phyloP scores from a whole-genome alignment of 129 eudicot species.

The Dittrichia graveolens region DNA sequence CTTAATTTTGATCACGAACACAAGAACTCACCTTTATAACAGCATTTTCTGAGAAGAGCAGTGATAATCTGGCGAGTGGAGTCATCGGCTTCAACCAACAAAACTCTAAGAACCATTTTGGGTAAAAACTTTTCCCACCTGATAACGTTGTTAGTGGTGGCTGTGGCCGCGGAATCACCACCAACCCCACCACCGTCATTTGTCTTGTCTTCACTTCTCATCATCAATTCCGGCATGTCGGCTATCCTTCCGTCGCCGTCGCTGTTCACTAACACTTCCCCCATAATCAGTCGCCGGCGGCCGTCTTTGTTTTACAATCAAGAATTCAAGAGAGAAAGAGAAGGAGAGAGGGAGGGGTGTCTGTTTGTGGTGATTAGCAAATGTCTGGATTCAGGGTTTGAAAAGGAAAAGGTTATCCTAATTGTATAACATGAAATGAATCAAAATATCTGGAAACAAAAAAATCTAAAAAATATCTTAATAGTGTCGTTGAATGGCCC shows the following conservation, averaged over 20 bases:
- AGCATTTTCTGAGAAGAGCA: slow-evolving; percentile 91
- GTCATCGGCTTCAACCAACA: slow-evolving; percentile 88
- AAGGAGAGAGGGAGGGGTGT: slow-evolving; percentile 9
- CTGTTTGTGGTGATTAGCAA: slow-evolving; percentile 12
- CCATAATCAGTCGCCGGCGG: slow-evolving; percentile 36
- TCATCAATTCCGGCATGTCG: slow-evolving; percentile 30
- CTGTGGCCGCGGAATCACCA: slow-evolving; percentile 25
- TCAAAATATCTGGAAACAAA: slow-evolving; percentile 35
- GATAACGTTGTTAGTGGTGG: slow-evolving; percentile 32
- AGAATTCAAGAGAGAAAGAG: neutral
- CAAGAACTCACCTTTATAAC: slow-evolving; percentile 65
- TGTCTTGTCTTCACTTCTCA: slow-evolving; percentile 35
- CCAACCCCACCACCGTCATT: slow-evolving; percentile 33
- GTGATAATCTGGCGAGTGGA: slow-evolving; percentile 81
- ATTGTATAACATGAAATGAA: neutral
- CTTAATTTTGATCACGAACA: neutral
- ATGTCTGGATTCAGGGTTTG: slow-evolving; percentile 6
- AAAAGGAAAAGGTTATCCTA: neutral
- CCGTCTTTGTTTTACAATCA: neutral
- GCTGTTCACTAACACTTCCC: slow-evolving; percentile 47
- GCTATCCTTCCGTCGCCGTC: slow-evolving; percentile 34
- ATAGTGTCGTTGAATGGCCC: slow-evolving; percentile 50
- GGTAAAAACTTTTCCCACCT: slow-evolving; percentile 83
- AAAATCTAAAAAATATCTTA: slow-evolving; percentile 34
- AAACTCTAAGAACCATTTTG: slow-evolving; percentile 63